A percentile compares a stretch with the other conserved stretches of the same genome.
Conservation (phyloP, 768 basidiomycete species). For the Fomitopsis serialis region DNA sequence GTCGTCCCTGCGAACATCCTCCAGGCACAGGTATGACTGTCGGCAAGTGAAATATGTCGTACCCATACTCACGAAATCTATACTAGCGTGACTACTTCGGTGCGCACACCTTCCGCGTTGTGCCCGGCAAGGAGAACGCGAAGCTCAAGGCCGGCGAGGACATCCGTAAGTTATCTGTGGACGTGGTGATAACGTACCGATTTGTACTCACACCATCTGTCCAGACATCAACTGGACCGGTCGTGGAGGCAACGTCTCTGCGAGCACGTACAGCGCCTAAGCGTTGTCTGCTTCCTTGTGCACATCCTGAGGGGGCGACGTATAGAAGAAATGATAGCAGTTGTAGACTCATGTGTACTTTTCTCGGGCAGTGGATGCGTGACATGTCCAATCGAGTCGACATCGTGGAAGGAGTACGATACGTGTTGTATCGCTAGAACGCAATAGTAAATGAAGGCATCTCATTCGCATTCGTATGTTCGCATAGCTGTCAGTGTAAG, state of each 20-base stretch:
- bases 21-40: conserved; percentile 72
- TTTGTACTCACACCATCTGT: neutral
- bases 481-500: no score
- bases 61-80: neutral
- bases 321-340: neutral
- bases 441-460: neutral
- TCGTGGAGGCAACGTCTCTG: conserved; percentile 91
- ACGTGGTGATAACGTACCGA: neutral
- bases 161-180: conserved; percentile 60
- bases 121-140: conserved; percentile 86
- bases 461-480: no score
- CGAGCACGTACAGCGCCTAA: conserved; percentile 76
- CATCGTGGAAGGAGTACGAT: neutral
- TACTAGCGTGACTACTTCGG: conserved; percentile 94
- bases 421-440: conserved; percentile 6
- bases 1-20: conserved; percentile 90
- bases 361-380: neutral
- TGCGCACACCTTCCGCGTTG: conserved; percentile 95
- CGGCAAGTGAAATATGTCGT: neutral
- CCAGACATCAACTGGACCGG: conserved; percentile 98
- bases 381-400: neutral
- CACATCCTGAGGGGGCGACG: neutral
- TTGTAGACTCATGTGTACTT: neutral
- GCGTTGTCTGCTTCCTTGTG: neutral
- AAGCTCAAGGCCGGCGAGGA: conserved; percentile 77